These are phyloP conservation scores for Coemansia sp. DNA, from an alignment of 192 early-diverging fungal species.

Conservation along the genomic window DNA sequence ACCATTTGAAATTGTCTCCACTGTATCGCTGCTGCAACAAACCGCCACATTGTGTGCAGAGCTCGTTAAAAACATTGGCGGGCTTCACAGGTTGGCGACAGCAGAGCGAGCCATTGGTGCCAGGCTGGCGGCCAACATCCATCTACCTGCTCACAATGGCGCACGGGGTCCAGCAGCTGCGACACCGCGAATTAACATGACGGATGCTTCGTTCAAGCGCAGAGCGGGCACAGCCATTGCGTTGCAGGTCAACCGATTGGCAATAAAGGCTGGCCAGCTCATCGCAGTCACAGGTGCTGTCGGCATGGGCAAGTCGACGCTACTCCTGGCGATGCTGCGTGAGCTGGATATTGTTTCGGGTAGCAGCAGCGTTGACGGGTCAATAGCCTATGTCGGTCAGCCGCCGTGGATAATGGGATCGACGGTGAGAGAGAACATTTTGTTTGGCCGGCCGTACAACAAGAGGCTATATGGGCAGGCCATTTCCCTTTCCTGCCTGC, in stretches of 20 bases:
- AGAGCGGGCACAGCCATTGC: not conserved
- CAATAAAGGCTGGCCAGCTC: conserved; percentile 46
- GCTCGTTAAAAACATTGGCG: conserved; percentile 4
- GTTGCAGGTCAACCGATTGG: not conserved
- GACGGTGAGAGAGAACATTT: conserved; percentile 69
- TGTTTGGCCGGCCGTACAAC: conserved; percentile 59
- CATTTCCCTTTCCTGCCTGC: conserved; percentile 58
- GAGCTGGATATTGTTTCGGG: conserved; percentile 55
- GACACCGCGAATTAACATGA: not conserved
- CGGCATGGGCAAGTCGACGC: conserved; percentile 75
- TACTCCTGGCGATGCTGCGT: conserved; percentile 70
- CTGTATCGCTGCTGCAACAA: conserved; percentile 3
- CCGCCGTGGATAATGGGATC: conserved; percentile 63
- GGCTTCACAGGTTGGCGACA: conserved; percentile 6
- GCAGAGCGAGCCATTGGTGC: conserved; percentile 5
- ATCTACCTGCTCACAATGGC: not conserved
- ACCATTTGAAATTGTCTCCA: not conserved
- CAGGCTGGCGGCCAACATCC: not conserved
- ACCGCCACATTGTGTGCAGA: conserved; percentile 6
- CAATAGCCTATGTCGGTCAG: conserved; percentile 29
- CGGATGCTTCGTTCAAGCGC: conserved; percentile 4
- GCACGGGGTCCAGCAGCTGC: too few species aligned
- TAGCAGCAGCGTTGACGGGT: not conserved
- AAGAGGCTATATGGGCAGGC: conserved; percentile 54
- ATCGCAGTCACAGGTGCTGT: conserved; percentile 75